Percentiles rank a stretch among this genome's conserved stretches.
These are phyloP conservation scores for Dryas octopetala DNA, from an alignment of 306 rosid species.

Conservation along the genomic window DNA sequence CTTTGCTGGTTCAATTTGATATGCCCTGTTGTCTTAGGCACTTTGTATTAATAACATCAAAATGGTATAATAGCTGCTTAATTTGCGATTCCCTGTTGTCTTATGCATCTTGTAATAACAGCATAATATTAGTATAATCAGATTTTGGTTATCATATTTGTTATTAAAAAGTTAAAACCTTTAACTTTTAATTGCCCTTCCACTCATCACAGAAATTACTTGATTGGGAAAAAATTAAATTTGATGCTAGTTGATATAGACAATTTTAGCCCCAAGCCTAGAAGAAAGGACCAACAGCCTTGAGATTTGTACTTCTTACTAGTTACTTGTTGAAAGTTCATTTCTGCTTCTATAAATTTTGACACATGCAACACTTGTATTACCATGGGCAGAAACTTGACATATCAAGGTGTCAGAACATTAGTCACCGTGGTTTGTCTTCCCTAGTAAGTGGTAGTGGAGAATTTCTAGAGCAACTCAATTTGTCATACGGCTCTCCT, in stretches of 20 bases:
- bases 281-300: not conserved
- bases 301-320: not conserved
- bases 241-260: conserved; percentile 6
- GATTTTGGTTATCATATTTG: not conserved
- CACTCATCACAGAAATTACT: not conserved
- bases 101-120: not conserved
- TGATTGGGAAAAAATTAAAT: not conserved
- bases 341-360: not conserved
- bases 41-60: not conserved
- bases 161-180: not conserved
- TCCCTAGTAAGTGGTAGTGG: conserved; percentile 49
- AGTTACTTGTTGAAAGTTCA: not conserved
- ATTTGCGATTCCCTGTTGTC: not conserved
- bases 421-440: conserved; percentile 65
- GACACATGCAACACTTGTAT: conserved; percentile 13
- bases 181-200: not conserved
- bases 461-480: conserved; percentile 56
- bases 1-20: conserved; percentile 23
- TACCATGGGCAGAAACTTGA: conserved; percentile 71
- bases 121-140: not conserved
- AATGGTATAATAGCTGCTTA: not conserved
- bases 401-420: conserved; percentile 75
- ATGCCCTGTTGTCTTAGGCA: not conserved
- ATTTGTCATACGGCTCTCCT: conserved; percentile 70
- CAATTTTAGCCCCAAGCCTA: not conserved